Evolutionary conservation across 148 eudicot genomes (phyloP).

Genomic region (Silene latifolia): DNA sequence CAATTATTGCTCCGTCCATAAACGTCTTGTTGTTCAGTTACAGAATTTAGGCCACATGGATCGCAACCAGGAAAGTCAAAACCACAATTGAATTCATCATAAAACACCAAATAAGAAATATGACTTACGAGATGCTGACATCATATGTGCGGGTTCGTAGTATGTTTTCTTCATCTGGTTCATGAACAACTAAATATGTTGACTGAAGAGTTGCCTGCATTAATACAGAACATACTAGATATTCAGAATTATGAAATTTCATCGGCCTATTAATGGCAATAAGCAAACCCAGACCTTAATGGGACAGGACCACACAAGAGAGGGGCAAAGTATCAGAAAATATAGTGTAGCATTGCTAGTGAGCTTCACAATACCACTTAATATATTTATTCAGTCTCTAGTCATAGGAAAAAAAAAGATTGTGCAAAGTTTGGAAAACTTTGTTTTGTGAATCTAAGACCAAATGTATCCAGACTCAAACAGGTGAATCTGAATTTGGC

Average conservation of each 20-base stretch:
- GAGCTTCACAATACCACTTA: background rate
- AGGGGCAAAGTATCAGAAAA: background rate
- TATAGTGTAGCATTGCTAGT: background rate
- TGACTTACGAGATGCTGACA: constrained; percentile 87
- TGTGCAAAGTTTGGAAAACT: too few relatives aligned
- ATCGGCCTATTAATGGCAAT: background rate
- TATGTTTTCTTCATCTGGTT: constrained; percentile 96
- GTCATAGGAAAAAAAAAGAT: background rate
- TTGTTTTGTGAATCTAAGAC: too few relatives aligned
- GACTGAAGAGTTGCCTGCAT: constrained; percentile 78
- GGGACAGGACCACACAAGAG: background rate
- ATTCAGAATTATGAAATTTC: background rate
- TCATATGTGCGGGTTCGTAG: constrained; percentile 93
- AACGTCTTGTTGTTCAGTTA: too few relatives aligned
- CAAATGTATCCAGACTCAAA: background rate
- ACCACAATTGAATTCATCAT: background rate
- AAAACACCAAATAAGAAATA: background rate
- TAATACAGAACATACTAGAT: background rate
- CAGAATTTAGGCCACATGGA: too few relatives aligned
- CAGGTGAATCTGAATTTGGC: background rate
- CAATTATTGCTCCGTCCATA: too few relatives aligned
- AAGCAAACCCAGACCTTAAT: background rate
- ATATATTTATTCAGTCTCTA: background rate
- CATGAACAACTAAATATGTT: constrained; percentile 84
- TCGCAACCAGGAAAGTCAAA: too few relatives aligned